Evolutionary conservation across 2,329 filamentous ascomycete species (phyloP), one percentile per base, ranked within the genome.

Genomic region (Alternaria brassicicola): DNA sequence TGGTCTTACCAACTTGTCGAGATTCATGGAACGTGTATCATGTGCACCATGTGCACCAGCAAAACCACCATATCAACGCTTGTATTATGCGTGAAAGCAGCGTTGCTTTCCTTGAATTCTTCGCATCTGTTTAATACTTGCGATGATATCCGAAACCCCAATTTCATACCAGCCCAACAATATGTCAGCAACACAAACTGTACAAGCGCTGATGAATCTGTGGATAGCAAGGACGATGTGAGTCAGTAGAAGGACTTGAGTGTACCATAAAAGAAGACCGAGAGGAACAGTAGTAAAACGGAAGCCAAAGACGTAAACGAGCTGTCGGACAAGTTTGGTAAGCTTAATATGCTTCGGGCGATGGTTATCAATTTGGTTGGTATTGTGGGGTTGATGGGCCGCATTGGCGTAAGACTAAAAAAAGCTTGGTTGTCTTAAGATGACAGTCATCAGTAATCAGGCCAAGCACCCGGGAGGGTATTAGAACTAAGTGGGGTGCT

Each of bases 231-330:
- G 25, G 60, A 61, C 7, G 70, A 72, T 51, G 46, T 68, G 5
- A 71, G 62, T 52, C 67, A 74, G 55, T 72, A 62, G 63, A 63
- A 42, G n/a, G 72, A 74, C 59, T 15, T 68, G 49, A 73, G 70
- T 45, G 61, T 41, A 25, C 70, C 71, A 28, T 62, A 68, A 43
- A 62, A 56, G 43, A 48, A 56, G 42, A 72, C 68, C 30, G 4
- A 21, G 39, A 52, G 47, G 46, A 41, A 67, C 9, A 62, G 55
- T n/a, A 61, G 48, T 6, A 19, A 30, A 15, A 53, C 63, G 28
- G 59, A 70, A 23, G 69, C 70, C 25, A 47, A 56, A 48, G 61
- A 68, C 53, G 68, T 68, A 0, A 39, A 36, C 30, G 38, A 39
- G 26, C 48, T 73, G 61, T 49, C 74, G 59, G 55, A 51, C 5